phyloP scores from a whole-genome alignment of 768 basidiomycete species.

The Ramaria sp. region DNA sequence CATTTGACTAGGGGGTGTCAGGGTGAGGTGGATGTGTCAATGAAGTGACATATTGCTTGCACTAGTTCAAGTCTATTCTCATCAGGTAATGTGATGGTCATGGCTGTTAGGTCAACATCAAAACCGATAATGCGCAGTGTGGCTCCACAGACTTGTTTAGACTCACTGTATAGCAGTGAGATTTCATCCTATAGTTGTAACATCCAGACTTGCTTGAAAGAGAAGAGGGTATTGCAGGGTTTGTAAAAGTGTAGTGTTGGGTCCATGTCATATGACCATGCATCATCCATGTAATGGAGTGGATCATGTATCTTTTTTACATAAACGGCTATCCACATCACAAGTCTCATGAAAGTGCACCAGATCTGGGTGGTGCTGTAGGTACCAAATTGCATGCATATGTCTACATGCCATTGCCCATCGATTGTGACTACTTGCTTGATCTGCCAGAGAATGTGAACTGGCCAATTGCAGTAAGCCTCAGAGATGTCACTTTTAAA shows the following conservation, averaged over 20 bases:
- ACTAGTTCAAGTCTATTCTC: constrained; percentile 15
- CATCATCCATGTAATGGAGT: too few species aligned
- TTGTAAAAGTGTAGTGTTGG: constrained; percentile 16
- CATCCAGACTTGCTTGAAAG: constrained; percentile 22
- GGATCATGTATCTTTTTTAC: too few species aligned
- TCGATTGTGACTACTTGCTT: constrained; percentile 23
- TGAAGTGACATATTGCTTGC: constrained; percentile 4
- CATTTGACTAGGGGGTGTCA: constrained; percentile 14
- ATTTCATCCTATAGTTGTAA: constrained; percentile 31
- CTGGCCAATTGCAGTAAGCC: constrained; percentile 26
- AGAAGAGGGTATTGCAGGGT: constrained; percentile 20
- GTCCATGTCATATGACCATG: constrained; percentile 9
- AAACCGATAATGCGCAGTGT: constrained; percentile 29
- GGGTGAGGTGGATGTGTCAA: background rate
- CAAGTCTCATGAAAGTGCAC: constrained; percentile 21
- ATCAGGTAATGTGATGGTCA: constrained; percentile 21
- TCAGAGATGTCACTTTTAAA: constrained; percentile 29
- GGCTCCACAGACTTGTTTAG: constrained; percentile 28
- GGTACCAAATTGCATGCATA: too few species aligned
- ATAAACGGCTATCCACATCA: constrained; percentile 28
- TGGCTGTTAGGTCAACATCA: constrained; percentile 22
- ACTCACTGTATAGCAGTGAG: constrained; percentile 26
- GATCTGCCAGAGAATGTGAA: constrained; percentile 31
- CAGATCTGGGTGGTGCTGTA: constrained; percentile 18
- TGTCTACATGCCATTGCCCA: too few species aligned